Conservation (phyloP, 371 early-diverging fungal species). For the Apophysomyces sp. region DNA sequence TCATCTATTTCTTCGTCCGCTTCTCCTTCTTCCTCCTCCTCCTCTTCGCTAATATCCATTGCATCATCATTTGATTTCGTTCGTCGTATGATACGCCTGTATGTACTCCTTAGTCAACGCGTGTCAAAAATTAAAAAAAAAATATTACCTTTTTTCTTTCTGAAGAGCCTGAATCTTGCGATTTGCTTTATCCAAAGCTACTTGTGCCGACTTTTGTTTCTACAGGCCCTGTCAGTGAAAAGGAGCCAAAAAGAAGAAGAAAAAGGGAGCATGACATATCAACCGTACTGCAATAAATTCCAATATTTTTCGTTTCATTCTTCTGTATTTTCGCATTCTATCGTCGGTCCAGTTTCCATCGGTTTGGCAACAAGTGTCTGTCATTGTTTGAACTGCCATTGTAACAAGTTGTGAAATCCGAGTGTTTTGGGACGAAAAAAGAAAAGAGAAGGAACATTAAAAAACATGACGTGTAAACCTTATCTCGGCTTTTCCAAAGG, state of each 20-base stretch:
- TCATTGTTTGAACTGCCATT: slow-evolving; percentile 10
- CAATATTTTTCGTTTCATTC: slow-evolving; percentile 21
- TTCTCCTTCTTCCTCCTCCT: slow-evolving; percentile 12
- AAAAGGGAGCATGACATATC: background rate
- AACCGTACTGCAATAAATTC: slow-evolving; percentile 20
- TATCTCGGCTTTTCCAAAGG: slow-evolving; percentile 2
- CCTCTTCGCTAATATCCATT: slow-evolving; percentile 16
- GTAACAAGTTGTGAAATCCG: background rate
- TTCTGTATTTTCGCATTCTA: slow-evolving; percentile 17
- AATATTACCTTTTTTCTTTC: slow-evolving; percentile 13
- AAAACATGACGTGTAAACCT: background rate
- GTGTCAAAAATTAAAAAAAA: background rate
- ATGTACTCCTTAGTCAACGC: background rate
- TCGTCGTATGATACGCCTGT: background rate
- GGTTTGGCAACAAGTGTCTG: slow-evolving; percentile 13
- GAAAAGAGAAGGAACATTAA: background rate
- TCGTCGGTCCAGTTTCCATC: slow-evolving; percentile 16
- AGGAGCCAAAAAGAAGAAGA: background rate
- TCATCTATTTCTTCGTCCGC: slow-evolving; percentile 11
- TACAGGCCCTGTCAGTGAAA: background rate
- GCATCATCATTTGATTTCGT: slow-evolving; percentile 8
- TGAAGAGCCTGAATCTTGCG: slow-evolving; percentile 13
- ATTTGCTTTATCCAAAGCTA: slow-evolving; percentile 18
- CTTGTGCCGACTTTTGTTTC: slow-evolving; percentile 22
- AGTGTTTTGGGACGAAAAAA: background rate